Percentiles rank a stretch among this genome's conserved stretches.
These are phyloP conservation scores for Suaeda aralocaspica DNA, from an alignment of 148 eudicot species.

Conservation along the genomic window DNA sequence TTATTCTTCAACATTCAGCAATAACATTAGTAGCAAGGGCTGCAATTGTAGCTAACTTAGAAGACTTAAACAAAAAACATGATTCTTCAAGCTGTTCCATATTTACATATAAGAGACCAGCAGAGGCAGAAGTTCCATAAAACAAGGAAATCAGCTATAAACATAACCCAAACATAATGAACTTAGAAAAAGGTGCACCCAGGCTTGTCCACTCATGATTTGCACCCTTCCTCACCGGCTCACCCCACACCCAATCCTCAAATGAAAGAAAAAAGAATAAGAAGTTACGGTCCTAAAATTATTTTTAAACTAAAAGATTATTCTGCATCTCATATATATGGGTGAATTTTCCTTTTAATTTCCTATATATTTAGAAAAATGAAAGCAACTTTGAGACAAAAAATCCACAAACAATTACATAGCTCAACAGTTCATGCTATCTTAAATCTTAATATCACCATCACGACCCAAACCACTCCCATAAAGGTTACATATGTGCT, in stretches of 20 bases:
- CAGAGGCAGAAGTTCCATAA: not conserved
- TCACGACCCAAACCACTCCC: not conserved
- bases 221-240: not conserved
- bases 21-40: not conserved
- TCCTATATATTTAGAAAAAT: not conserved
- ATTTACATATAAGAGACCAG: not conserved
- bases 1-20: not conserved
- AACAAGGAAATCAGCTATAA: too few relatives aligned
- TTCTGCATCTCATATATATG: too few relatives aligned
- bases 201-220: not conserved
- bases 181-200: not conserved
- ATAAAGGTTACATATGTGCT: too few relatives aligned
- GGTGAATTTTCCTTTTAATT: too few relatives aligned
- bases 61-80: not conserved
- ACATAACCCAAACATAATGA: not conserved
- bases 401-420: not conserved
- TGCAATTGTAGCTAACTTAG: not conserved
- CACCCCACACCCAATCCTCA: not conserved
- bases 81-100: not conserved
- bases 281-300: not conserved
- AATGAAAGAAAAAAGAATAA: too few relatives aligned
- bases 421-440: not conserved
- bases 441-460: not conserved
- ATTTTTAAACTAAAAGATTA: too few relatives aligned
- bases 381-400: not conserved